Evolutionary conservation across 1,284 basidiomycete genomes (phyloP), one percentile per base, ranked within the genome.

Genomic region (Meira miltonrushii): DNA sequence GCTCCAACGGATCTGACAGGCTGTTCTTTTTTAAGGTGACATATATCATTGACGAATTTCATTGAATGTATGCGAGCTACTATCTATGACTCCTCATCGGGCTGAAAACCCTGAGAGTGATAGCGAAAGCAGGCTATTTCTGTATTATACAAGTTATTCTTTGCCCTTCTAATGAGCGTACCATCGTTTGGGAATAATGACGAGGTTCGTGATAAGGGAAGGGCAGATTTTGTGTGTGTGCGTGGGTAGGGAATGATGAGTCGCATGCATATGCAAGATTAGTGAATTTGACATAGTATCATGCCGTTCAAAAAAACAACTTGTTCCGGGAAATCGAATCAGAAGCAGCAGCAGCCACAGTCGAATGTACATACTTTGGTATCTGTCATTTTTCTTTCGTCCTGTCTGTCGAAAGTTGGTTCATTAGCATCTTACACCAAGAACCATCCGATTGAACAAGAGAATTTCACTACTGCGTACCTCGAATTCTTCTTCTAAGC

Each of bases 181-280:
- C 46, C 25, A 48, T 48, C 46, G 46, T 25, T 48, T 5, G 46
- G 17, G 12, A 17, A 48, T 5, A 43, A 11, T 19, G 25, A 48
- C 46, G 46, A 48, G 12, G 46, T 48, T 48, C 46, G 46, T 48
- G 46, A 48, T 48, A 48, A 48, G 46, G 46, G 25, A 23, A 48
- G 46, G 46, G 46, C 46, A 48, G 17, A 12, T 21, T 21, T 9
- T 10, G 13, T 21, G 46, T 33, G 8, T 33, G 28, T 33, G 28
- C n/a, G 19, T 11, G 19, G 44, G 9, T 46, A 21, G 44, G 21
- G 23, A 48, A 13, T n/a, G 46, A 48, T 21, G 2, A 11, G 19
- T 43, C 40, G 13, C 15, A 43, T 15, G 40, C 13, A 19, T 15
- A 3, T 5, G 40, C 19, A 15, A 19, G 19, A 43, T 43, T 6